phyloP scores from a whole-genome alignment of 73 alveolate species.

The Strombidium stylifer region DNA sequence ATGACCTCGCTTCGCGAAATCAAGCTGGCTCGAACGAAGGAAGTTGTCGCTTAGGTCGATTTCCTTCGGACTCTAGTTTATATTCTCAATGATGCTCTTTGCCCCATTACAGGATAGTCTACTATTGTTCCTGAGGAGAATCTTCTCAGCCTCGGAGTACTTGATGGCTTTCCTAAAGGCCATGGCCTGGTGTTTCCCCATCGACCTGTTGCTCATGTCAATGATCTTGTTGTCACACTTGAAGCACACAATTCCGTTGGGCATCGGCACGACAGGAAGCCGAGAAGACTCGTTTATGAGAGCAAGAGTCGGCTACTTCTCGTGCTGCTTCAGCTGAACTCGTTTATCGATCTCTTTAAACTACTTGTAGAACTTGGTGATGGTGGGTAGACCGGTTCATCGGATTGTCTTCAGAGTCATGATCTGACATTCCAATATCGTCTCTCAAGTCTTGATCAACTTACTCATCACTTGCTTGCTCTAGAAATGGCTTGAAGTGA shows the following conservation, averaged over 20 bases:
- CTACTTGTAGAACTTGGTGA: slow-evolving; percentile 1
- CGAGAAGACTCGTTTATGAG: slow-evolving; percentile 4
- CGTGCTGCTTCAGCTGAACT: background rate
- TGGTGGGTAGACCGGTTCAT: slow-evolving; percentile 11
- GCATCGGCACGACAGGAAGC: background rate
- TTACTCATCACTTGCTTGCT: too few species aligned
- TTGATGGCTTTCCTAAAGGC: slow-evolving; percentile 12
- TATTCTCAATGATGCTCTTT: background rate
- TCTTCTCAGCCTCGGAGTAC: background rate
- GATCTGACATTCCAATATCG: too few species aligned
- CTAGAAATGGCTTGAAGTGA: too few species aligned
- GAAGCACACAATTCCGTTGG: slow-evolving; percentile 5
- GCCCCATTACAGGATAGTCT: slow-evolving; percentile 25
- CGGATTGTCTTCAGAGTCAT: too few species aligned
- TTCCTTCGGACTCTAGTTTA: slow-evolving; percentile 5
- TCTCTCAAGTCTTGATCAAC: too few species aligned
- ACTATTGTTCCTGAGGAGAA: background rate
- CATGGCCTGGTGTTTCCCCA: slow-evolving; percentile 11
- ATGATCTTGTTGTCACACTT: background rate
- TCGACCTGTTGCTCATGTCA: background rate
- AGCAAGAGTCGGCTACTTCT: slow-evolving; percentile 11
- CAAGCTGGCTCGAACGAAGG: too few species aligned
- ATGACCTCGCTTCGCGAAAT: too few species aligned
- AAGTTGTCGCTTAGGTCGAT: slow-evolving; percentile 2
- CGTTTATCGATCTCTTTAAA: slow-evolving; percentile 7